A percentile compares a stretch with the other conserved stretches of the same genome.
These are phyloP conservation scores for Vaccinium myrtillus DNA, from an alignment of 148 eudicot genomes.

Conservation along the genomic window DNA sequence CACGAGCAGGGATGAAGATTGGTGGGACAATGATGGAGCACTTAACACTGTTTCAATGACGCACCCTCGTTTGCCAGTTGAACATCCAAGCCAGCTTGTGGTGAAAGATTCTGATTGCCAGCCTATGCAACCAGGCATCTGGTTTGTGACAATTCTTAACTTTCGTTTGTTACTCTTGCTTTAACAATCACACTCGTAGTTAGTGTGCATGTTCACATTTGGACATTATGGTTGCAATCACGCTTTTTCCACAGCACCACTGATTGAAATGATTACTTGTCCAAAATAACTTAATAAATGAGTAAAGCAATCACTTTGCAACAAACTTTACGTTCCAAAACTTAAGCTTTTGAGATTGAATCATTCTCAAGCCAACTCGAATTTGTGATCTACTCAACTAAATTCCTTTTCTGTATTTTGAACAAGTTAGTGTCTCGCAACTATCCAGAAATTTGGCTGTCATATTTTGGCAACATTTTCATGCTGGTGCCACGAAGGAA, in stretches of 20 bases:
- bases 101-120: slow-evolving; percentile 72
- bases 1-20: slow-evolving; percentile 81
- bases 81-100: slow-evolving; percentile 66
- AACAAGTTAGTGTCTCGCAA: background rate
- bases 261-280: background rate
- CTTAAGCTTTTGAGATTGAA: background rate
- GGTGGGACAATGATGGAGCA: slow-evolving; percentile 99
- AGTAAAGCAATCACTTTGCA: background rate
- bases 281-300: background rate
- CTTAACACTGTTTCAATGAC: slow-evolving; percentile 88
- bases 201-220: background rate
- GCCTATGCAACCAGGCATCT: slow-evolving; percentile 85
- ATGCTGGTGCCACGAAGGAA: background rate
- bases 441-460: background rate
- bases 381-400: background rate
- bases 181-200: background rate
- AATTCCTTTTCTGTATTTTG: background rate
- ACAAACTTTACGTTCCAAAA: background rate
- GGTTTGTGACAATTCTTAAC: slow-evolving; percentile 40
- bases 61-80: slow-evolving; percentile 81
- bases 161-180: background rate
- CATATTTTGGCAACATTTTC: slow-evolving; percentile 2
- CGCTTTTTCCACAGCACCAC: background rate
- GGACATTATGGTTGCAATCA: slow-evolving; percentile 2
- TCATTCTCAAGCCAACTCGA: background rate